Conservation (phyloP, 2,329 filamentous ascomycete genomes). For the Microcera coccophila region DNA sequence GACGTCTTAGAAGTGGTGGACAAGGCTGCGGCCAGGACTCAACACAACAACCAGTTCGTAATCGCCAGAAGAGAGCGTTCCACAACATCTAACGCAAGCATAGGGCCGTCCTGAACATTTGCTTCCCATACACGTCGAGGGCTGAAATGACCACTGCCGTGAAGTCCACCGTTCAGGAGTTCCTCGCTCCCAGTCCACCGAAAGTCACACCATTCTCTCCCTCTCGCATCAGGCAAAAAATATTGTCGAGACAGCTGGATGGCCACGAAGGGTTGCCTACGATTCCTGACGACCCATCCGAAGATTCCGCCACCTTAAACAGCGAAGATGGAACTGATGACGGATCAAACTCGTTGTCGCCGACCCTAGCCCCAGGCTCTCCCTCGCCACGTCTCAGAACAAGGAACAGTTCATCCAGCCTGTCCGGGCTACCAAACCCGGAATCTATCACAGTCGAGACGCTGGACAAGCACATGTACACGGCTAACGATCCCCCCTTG, state of each 20-base stretch:
- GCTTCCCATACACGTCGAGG: conserved; percentile 94
- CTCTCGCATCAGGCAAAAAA: conserved; percentile 80
- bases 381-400: conserved; percentile 39
- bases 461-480: conserved; percentile 83
- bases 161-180: conserved; percentile 81
- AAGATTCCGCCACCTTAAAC: conserved; percentile 39
- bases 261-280: conserved; percentile 45
- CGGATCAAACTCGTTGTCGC: conserved; percentile 55
- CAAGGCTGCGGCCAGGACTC: conserved; percentile 79
- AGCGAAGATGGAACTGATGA: conserved; percentile 42
- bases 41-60: conserved; percentile 72
- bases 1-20: conserved; percentile 90
- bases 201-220: conserved; percentile 77
- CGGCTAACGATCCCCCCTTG: conserved; percentile 76
- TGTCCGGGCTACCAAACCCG: conserved; percentile 60
- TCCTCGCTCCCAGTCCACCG: conserved; percentile 65
- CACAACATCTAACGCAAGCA: conserved; percentile 8
- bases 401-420: conserved; percentile 31
- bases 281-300: conserved; percentile 47
- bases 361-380: conserved; percentile 55
- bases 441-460: conserved; percentile 84
- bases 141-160: conserved; percentile 93
- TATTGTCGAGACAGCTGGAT: conserved; percentile 63
- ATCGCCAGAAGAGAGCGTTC: not conserved
- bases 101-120: conserved; percentile 75